Percentiles rank a stretch among this genome's conserved stretches.
These are phyloP conservation scores for Aspergillus ellipticus DNA, from an alignment of 495 filamentous ascomycete genomes.

Conservation along the genomic window DNA sequence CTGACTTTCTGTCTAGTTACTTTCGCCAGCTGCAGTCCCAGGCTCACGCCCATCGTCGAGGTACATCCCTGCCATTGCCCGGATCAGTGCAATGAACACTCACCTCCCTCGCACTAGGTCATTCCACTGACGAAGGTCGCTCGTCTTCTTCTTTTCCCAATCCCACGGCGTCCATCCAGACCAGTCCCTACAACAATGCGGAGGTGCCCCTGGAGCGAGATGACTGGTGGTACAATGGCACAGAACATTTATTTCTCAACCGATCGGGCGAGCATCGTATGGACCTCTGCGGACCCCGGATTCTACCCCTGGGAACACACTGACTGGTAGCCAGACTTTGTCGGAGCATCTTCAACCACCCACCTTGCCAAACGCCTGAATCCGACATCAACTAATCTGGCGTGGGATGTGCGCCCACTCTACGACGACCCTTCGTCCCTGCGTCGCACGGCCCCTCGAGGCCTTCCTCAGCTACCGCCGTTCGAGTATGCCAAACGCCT, in stretches of 20 bases:
- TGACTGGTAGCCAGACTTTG: conserved; percentile 23
- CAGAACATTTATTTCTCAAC: conserved; percentile 32
- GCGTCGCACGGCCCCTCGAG: conserved; percentile 22
- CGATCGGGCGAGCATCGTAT: conserved; percentile 37
- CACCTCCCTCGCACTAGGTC: neutral
- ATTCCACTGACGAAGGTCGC: conserved; percentile 2
- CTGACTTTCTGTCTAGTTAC: conserved; percentile 19
- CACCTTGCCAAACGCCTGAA: conserved; percentile 36
- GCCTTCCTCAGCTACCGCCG: conserved; percentile 37
- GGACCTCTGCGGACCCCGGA: neutral
- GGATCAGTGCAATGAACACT: neutral
- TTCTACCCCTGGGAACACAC: neutral
- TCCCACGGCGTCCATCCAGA: conserved; percentile 4
- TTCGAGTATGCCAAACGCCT: conserved; percentile 43
- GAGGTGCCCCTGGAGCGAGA: conserved; percentile 29
- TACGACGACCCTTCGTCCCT: conserved; percentile 37
- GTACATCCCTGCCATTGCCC: neutral
- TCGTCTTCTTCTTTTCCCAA: conserved; percentile 7
- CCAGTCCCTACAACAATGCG: conserved; percentile 14
- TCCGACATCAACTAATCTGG: conserved; percentile 30
- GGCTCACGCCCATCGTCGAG: conserved; percentile 16
- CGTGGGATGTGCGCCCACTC: conserved; percentile 39
- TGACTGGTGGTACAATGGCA: conserved; percentile 41
- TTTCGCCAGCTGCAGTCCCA: conserved; percentile 31
- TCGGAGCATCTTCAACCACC: conserved; percentile 33